A percentile compares a stretch with the other conserved stretches of the same genome.
These are phyloP conservation scores for Fomitopsis palustris DNA, from an alignment of 1,284 basidiomycete species.

Conservation along the genomic window DNA sequence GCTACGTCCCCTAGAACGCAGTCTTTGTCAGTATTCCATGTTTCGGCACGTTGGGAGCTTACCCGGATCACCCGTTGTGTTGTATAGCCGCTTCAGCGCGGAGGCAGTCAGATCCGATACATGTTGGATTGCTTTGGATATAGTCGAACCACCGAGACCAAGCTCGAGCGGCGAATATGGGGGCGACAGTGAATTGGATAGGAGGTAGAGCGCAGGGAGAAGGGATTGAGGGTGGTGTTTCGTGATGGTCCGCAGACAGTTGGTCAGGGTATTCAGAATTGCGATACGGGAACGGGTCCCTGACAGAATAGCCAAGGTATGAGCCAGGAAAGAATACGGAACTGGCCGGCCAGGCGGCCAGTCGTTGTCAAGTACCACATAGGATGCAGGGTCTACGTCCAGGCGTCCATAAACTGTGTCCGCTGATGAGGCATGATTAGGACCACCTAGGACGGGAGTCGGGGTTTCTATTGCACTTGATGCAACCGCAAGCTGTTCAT, in stretches of 20 bases:
- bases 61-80: constrained; percentile 62
- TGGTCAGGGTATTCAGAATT: constrained; percentile 81
- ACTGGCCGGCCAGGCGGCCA: constrained; percentile 43
- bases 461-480: not conserved
- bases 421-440: not conserved
- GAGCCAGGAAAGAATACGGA: constrained; percentile 82
- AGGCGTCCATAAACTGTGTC: constrained; percentile 30
- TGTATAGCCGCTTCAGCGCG: constrained; percentile 66
- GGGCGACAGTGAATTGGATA: constrained; percentile 85
- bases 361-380: constrained; percentile 31
- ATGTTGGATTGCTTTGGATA: constrained; percentile 79
- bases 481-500: not conserved
- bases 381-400: constrained; percentile 43
- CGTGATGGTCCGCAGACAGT: constrained; percentile 71
- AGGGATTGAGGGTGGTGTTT: constrained; percentile 69
- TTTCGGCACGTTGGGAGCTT: constrained; percentile 6
- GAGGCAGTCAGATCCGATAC: constrained; percentile 74
- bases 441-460: not conserved
- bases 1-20: constrained; percentile 67
- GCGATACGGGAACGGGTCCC: constrained; percentile 79
- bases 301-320: constrained; percentile 71
- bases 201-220: constrained; percentile 81
- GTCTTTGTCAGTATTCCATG: not conserved
- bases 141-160: constrained; percentile 72
- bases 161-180: constrained; percentile 75